Conservation (phyloP, 228 moss, liverwort and hornwort species). For the Sphagnum fallax region DNA sequence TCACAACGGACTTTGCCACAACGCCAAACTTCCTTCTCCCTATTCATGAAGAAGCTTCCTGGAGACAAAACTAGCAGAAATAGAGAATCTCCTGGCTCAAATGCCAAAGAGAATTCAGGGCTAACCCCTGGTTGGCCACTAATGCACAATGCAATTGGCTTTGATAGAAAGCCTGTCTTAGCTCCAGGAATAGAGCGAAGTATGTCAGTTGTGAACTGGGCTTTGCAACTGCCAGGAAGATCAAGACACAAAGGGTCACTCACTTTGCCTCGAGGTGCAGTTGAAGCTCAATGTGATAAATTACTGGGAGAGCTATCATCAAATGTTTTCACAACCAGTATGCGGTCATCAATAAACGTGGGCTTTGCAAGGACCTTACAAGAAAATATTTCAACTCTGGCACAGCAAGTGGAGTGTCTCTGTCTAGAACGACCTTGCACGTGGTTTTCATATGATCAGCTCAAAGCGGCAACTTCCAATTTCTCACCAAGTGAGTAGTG, state of each 20-base stretch:
- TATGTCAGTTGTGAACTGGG: constrained; percentile 50
- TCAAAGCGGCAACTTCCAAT: constrained; percentile 57
- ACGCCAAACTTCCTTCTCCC: constrained; percentile 1
- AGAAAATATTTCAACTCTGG: constrained; percentile 14
- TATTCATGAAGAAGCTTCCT: constrained; percentile 3
- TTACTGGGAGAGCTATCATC: constrained; percentile 13
- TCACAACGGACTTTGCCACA: constrained; percentile 36
- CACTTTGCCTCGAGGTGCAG: neutral
- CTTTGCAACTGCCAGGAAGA: constrained; percentile 33
- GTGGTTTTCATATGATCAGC: constrained; percentile 43
- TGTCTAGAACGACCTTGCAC: constrained; percentile 38
- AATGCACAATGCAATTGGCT: constrained; percentile 26
- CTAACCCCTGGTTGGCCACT: constrained; percentile 37
- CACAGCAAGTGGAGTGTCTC: constrained; percentile 14
- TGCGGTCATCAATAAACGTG: constrained; percentile 37
- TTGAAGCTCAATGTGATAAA: constrained; percentile 7
- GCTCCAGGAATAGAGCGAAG: constrained; percentile 9
- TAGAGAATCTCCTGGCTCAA: neutral
- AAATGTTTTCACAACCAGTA: constrained; percentile 24
- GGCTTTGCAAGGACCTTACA: constrained; percentile 7
- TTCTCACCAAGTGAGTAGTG: constrained; percentile 53
- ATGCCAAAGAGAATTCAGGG: constrained; percentile 1
- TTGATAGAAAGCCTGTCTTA: constrained; percentile 10
- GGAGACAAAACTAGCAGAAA: neutral
- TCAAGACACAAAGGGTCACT: neutral